Evolutionary conservation across 2,329 filamentous ascomycete genomes (phyloP), one percentile per base, ranked within the genome.

Genomic region (Trichoderma breve): DNA sequence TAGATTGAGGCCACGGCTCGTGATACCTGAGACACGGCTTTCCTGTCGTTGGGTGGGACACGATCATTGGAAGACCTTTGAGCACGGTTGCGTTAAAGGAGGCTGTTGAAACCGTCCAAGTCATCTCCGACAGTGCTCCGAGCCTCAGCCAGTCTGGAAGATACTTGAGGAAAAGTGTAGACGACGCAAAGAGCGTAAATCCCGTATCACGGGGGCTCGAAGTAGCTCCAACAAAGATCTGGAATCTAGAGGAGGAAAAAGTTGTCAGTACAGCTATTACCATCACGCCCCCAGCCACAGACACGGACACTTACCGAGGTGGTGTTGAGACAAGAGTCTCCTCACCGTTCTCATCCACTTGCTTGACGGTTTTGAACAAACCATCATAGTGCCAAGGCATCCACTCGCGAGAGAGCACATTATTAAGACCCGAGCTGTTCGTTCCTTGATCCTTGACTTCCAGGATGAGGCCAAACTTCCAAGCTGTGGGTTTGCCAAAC

Each of bases 331-430:
- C 76, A 0, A 80, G 74, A n/a, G 79, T 78, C n/a, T 82, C 82
- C 6, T 82, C 80, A 0, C 83, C 85, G 1, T 82, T 77, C 2
- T 80, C 79, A 2, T 83, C 78, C 0, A 71, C 77, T 24, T 81
- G 76, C 66, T 84, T 84, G 11, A 82, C 80, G 0, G 86, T 85
- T 75, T 88, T 88, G 80, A 88, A 89, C 32, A 88, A 78, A 0
- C 87, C 87, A 64, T 89, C 87, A 47, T 84, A 89, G 74, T 89
- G 87, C 77, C 87, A 87, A 0, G 87, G 87, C 86, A 89, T 88
- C 73, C 84, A 84, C 72, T 88, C 86, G 2, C 83, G 81, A 0
- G 85, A 87, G 2, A 87, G 80, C 3, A 88, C 85, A 53, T 88
- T 88, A 73, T 88, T 88, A 24, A 84, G 77, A 0, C 84, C 82